Evolutionary conservation across 192 early-diverging fungal species (phyloP).

Genomic region (Coemansia sp.): DNA sequence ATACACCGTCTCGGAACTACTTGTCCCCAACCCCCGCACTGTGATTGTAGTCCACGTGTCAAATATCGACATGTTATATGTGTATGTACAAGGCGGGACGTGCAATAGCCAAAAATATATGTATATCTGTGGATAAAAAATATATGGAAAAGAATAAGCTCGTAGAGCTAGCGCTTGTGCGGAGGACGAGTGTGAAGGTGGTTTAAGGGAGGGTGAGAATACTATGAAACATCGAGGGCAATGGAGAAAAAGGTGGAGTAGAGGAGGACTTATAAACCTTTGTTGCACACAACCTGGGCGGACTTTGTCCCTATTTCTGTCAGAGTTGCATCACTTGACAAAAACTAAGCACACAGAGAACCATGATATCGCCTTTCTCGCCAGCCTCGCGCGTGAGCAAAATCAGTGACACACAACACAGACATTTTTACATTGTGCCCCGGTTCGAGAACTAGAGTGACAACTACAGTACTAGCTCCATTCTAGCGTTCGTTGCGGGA

Average conservation of each 20-base stretch:
- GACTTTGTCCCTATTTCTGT: slow-evolving; percentile 2
- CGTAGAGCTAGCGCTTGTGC: background rate
- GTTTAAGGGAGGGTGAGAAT: background rate
- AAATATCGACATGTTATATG: slow-evolving; percentile 12
- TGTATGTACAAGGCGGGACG: background rate
- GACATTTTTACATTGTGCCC: background rate
- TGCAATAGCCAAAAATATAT: background rate
- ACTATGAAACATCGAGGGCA: background rate
- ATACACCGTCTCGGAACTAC: slow-evolving; percentile 18
- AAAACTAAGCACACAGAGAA: background rate
- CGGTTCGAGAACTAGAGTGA: background rate
- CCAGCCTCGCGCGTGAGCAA: background rate
- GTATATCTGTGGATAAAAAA: background rate
- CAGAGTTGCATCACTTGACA: slow-evolving; percentile 7
- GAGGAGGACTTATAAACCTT: background rate
- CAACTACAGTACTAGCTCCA: background rate
- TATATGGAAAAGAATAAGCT: background rate
- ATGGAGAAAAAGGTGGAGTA: background rate
- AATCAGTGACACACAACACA: background rate
- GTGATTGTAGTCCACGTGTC: slow-evolving; percentile 24
- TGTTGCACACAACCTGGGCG: background rate
- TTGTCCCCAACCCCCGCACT: slow-evolving; percentile 13
- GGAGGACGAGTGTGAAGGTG: background rate
- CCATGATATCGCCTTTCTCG: background rate
- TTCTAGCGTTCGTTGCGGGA: background rate